Conservation (phyloP, 2,329 filamentous ascomycete species). For the Phoma sp. region DNA sequence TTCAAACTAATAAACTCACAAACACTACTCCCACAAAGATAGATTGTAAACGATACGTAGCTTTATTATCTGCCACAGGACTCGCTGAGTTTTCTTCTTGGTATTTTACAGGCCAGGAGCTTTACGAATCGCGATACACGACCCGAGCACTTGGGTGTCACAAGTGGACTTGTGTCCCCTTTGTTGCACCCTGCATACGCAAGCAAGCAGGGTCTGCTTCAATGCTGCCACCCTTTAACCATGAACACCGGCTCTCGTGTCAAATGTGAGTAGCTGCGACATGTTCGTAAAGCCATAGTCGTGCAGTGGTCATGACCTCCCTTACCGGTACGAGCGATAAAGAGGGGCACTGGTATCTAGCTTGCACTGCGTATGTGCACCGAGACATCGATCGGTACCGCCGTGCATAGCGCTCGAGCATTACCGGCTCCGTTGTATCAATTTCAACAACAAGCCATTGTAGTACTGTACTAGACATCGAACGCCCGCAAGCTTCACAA, state of each 20-base stretch:
- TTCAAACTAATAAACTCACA: background rate
- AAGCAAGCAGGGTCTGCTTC: background rate
- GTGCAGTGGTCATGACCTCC: background rate
- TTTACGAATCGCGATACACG: background rate
- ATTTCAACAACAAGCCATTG: background rate
- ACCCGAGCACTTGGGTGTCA: background rate
- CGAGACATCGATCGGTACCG: background rate
- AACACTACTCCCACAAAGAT: background rate
- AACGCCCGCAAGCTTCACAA: background rate
- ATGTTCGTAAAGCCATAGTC: background rate
- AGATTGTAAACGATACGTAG: background rate
- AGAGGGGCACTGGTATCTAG: too few relatives aligned
- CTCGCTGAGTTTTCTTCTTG: too few relatives aligned
- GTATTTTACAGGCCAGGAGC: background rate
- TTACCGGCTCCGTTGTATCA: background rate
- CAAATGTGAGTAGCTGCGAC: background rate
- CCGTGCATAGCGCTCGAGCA: background rate
- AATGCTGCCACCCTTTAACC: background rate
- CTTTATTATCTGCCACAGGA: background rate
- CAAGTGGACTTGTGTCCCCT: background rate
- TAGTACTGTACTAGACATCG: background rate
- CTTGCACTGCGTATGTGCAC: background rate
- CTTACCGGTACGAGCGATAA: background rate
- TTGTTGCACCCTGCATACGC: background rate
- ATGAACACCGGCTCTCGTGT: too few relatives aligned